These are phyloP conservation scores for Eucalyptus virginea DNA, from an alignment of 345 rosid species.

Conservation along the genomic window DNA sequence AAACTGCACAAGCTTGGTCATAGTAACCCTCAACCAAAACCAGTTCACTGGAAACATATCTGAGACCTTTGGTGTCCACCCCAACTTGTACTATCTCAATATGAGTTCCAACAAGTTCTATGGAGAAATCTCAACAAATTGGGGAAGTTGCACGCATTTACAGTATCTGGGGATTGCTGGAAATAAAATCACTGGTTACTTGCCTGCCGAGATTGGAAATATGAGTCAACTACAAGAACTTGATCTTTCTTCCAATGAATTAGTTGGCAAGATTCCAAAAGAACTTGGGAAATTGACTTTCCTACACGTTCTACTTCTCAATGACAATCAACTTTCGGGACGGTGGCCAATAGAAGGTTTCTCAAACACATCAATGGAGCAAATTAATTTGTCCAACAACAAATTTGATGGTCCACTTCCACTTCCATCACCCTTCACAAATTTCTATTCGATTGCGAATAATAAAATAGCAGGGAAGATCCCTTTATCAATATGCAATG, in stretches of 20 bases:
- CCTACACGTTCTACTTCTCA: not conserved
- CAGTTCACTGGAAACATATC: slow-evolving; percentile 3
- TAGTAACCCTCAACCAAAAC: slow-evolving; percentile 4
- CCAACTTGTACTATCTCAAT: not conserved
- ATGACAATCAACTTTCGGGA: not conserved
- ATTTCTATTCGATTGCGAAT: too few species aligned
- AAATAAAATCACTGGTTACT: not conserved
- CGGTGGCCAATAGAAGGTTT: too few species aligned
- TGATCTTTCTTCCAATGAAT: not conserved
- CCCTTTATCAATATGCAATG: too few species aligned
- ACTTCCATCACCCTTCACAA: too few species aligned
- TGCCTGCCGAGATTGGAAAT: not conserved
- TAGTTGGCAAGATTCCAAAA: not conserved
- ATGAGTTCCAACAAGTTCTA: slow-evolving; percentile 12
- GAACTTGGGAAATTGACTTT: not conserved
- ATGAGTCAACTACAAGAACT: not conserved
- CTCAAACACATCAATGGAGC: too few species aligned
- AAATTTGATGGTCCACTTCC: too few species aligned
- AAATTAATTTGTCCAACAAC: too few species aligned
- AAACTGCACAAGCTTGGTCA: slow-evolving; percentile 5
- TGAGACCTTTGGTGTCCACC: slow-evolving; percentile 3
- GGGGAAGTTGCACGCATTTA: slow-evolving; percentile 6
- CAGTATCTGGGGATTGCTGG: not conserved
- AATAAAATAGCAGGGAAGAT: too few species aligned
- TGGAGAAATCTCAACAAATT: slow-evolving; percentile 12